Evolutionary conservation across 192 early-diverging fungal genomes (phyloP).

Genomic region (Kickxella alabastrina): DNA sequence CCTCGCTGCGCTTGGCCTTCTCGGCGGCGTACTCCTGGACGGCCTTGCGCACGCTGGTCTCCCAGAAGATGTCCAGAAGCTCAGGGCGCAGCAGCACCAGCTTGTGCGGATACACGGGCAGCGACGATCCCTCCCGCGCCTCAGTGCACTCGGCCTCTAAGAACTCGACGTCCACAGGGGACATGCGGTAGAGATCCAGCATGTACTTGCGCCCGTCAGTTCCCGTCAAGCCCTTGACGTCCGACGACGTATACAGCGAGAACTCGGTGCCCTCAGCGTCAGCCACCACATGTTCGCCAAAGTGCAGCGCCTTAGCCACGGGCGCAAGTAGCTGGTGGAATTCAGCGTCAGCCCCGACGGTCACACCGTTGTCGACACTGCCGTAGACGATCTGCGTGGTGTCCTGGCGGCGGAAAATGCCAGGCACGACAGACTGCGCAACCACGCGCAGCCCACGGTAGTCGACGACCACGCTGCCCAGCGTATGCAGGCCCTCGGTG

Average conservation of each 20-base stretch:
- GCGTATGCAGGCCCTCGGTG: constrained; percentile 76
- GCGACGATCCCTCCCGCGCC: constrained; percentile 40
- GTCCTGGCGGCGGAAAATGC: constrained; percentile 72
- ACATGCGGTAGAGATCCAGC: constrained; percentile 87
- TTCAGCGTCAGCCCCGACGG: constrained; percentile 62
- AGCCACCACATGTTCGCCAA: constrained; percentile 73
- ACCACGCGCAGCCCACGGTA: constrained; percentile 88
- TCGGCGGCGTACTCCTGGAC: constrained; percentile 42
- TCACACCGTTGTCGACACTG: constrained; percentile 77
- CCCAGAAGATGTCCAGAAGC: constrained; percentile 80
- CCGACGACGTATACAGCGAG: constrained; percentile 75
- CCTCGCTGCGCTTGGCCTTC: constrained; percentile 31
- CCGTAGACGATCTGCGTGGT: constrained; percentile 86
- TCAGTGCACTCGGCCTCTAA: constrained; percentile 60
- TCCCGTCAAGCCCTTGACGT: constrained; percentile 89
- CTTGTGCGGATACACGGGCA: constrained; percentile 81
- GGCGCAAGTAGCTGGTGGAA: constrained; percentile 72
- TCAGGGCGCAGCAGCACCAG: constrained; percentile 83
- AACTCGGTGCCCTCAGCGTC: constrained; percentile 63
- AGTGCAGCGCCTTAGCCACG: constrained; percentile 73
- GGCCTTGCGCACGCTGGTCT: constrained; percentile 67
- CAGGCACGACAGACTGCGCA: constrained; percentile 91
- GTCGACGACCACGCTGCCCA: constrained; percentile 89
- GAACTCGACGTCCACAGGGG: constrained; percentile 89
- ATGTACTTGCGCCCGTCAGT: constrained; percentile 90